Evolutionary conservation across 176 grass and related monocot genomes (phyloP).

Genomic region (Puccinellia tenuiflora): DNA sequence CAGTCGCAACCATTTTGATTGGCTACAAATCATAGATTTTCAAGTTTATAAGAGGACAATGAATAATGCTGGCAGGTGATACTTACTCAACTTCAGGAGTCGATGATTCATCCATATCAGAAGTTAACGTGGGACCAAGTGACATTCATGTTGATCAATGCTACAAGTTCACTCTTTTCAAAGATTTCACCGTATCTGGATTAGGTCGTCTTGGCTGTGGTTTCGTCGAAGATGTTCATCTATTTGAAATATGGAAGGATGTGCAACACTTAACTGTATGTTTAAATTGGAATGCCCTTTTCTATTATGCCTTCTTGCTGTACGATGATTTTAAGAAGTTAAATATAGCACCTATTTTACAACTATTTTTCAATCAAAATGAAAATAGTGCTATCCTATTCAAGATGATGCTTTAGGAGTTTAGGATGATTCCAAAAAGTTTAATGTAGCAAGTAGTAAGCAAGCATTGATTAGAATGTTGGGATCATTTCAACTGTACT

Average conservation of each 20-base stretch:
- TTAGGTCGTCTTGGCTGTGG: constrained; percentile 63
- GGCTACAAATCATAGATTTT: background rate
- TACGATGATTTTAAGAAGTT: background rate
- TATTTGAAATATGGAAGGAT: constrained; percentile 69
- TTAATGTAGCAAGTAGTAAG: background rate
- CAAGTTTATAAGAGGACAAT: background rate
- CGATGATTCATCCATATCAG: constrained; percentile 13
- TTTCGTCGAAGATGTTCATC: constrained; percentile 43
- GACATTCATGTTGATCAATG: constrained; percentile 22
- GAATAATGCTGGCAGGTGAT: constrained; percentile 13
- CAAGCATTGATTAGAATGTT: background rate
- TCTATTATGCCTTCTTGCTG: background rate
- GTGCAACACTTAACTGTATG: constrained; percentile 49
- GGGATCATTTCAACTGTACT: constrained; percentile 9
- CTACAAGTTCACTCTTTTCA: constrained; percentile 60
- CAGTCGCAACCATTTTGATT: background rate
- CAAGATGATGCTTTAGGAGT: background rate
- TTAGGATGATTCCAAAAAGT: background rate
- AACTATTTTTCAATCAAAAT: constrained; percentile 1
- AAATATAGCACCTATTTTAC: constrained; percentile 8
- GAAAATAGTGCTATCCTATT: background rate
- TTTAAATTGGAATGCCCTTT: constrained; percentile 4
- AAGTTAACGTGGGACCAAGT: constrained; percentile 5
- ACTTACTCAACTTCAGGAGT: background rate
- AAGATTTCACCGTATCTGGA: constrained; percentile 61